Evolutionary conservation across 208 protist genomes (phyloP).

Genomic region (Trypanosoma melophagium): DNA sequence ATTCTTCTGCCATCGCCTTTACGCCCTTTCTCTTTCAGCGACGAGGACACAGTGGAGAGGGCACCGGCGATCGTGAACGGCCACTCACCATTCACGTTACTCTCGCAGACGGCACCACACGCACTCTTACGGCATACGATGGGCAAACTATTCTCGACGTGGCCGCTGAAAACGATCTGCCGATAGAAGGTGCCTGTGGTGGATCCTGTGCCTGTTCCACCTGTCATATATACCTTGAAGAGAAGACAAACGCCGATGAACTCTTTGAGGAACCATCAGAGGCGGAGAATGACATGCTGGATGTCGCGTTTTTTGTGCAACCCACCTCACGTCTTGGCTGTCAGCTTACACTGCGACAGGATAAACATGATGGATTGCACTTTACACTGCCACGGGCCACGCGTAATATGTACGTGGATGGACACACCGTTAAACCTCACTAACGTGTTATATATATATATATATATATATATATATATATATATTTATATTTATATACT

Average conservation of each 20-base stretch:
- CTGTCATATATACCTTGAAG: slow-evolving; percentile 96
- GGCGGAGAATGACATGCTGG: slow-evolving; percentile 94
- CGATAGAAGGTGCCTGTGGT: slow-evolving; percentile 96
- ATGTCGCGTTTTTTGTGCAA: slow-evolving; percentile 87
- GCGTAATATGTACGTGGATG: slow-evolving; percentile 93
- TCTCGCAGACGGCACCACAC: slow-evolving; percentile 55
- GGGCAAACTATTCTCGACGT: slow-evolving; percentile 95
- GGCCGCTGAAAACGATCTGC: slow-evolving; percentile 91
- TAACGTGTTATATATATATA: not conserved
- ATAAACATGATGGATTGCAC: slow-evolving; percentile 78
- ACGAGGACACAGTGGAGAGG: no score
- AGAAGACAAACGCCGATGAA: slow-evolving; percentile 73
- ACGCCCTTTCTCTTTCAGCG: no score
- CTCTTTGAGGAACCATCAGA: slow-evolving; percentile 91
- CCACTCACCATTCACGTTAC: slow-evolving; percentile 58
- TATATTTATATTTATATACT: not conserved
- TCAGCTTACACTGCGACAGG: slow-evolving; percentile 69
- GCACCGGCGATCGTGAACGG: slow-evolving; percentile 51
- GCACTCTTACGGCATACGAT: slow-evolving; percentile 71
- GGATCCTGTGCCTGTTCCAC: slow-evolving; percentile 96
- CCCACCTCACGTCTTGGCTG: slow-evolving; percentile 87
- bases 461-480: slow-evolving; percentile 1
- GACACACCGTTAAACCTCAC: slow-evolving; percentile 73
- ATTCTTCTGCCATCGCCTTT: no score
- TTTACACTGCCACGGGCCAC: slow-evolving; percentile 82